Evolutionary conservation across 768 basidiomycete genomes (phyloP).

Genomic region (Boletus rubropictus): DNA sequence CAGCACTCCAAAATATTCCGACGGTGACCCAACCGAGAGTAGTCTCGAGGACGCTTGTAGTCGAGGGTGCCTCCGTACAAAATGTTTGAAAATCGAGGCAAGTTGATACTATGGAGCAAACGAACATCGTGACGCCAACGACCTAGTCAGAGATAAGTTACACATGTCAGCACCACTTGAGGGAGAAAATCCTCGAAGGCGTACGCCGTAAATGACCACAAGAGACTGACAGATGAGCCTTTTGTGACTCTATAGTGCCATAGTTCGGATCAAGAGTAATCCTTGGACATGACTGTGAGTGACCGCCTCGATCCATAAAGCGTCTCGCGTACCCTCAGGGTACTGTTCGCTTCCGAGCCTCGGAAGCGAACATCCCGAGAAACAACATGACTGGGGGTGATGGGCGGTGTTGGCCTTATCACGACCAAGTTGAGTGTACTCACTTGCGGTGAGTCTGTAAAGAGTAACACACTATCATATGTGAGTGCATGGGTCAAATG

Average conservation of each 20-base stretch:
- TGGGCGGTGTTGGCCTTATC: too few relatives aligned
- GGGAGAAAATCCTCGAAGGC: not conserved
- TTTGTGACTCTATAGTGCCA: constrained; percentile 5
- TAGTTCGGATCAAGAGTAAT: constrained; percentile 10
- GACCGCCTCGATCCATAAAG: not conserved
- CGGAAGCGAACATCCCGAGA: constrained; percentile 6
- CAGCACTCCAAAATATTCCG: constrained; percentile 8
- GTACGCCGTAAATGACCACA: not conserved
- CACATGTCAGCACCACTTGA: too few relatives aligned
- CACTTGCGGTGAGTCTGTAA: too few relatives aligned
- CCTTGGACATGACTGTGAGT: constrained; percentile 1
- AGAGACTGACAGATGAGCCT: not conserved
- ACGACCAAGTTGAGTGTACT: too few relatives aligned
- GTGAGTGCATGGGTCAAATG: too few relatives aligned
- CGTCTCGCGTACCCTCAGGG: constrained; percentile 1
- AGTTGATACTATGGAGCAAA: constrained; percentile 1
- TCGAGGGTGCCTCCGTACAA: constrained; percentile 1
- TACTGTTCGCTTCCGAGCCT: too few relatives aligned
- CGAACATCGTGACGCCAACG: not conserved
- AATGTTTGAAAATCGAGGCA: constrained; percentile 5
- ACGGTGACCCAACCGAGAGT: constrained; percentile 5
- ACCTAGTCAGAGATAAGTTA: not conserved
- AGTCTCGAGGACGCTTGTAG: not conserved
- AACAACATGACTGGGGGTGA: not conserved
- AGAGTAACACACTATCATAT: too few relatives aligned